Evolutionary conservation across 371 early-diverging fungal genomes (phyloP), one percentile per base, ranked within the genome.

Genomic region (Mortierella sp.): DNA sequence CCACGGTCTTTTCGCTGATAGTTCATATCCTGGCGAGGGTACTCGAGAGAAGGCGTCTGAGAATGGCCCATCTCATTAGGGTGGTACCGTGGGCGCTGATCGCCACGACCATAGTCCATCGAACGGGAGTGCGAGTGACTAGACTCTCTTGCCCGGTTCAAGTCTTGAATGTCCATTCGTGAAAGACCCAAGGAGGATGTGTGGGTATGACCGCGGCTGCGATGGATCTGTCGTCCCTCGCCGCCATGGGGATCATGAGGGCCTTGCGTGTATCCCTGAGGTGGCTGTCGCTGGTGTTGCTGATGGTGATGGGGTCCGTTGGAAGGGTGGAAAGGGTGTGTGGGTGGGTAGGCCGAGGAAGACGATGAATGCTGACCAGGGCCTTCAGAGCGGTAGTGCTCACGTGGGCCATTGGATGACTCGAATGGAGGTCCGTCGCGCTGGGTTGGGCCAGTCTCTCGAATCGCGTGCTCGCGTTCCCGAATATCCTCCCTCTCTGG

Each of bases 61-160:
- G 83, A 83, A 41, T 83, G 83, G 0, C 83, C 79, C 48, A 56
- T 65, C 29, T 82, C 78, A 35, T 75, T 70, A 35, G 65, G 63
- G 55, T 68, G 76, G 27, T 68, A 72, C 3, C 70, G 55, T 24
- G 70, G 58, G 49, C 32, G 75, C 24, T 71, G 72, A 35, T 72
- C 63, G 21, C n/a, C 32, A 32, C 75, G 63, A 12, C 60, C 75
- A 71, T 81, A 84, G 35, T 84, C 85, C 81, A 84, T 81, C 16
- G 85, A 84, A 4, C 85, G 76, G 7, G 85, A 84, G 72, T 84
- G 85, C 0, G 73, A 68, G 70, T 81, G 85, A 24, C 84, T 81
- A 18, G 54, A 73, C 24, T 71, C 79, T 29, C 81, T 72, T 12
- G 76, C 56, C 12, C 77, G 76, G 1, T 54, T 46, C 70, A 77